Evolutionary conservation across 1,284 basidiomycete species (phyloP), one percentile per base, ranked within the genome.

Genomic region (Vanrija sp.): DNA sequence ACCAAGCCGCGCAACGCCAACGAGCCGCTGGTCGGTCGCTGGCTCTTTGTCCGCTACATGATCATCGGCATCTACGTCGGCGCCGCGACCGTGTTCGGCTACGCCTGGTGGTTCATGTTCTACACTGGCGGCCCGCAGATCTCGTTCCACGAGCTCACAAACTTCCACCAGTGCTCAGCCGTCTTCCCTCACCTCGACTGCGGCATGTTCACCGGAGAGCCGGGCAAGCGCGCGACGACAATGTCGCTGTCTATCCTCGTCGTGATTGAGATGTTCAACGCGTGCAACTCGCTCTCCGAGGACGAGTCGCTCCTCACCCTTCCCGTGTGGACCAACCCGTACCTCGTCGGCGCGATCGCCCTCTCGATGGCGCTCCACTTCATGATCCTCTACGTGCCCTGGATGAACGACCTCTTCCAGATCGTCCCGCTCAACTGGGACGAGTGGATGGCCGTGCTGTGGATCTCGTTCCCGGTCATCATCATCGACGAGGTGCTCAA

Each of bases 71-170:
- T 83, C 43, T 98, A 98, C 69, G 95, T 98, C 52, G 95, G 96
- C 40, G 85, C 85, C 49, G 94, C 93, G 1, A 98, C 96, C 9
- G 94, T 98, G 43, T 91, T 88, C 63, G 95, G 94, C 45, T 97
- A 97, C 72, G 93, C 91, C 0, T 98, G 95, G 95, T 98, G 95
- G 95, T 98, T 98, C 80, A 81, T 96, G 68, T 88, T 85, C 75
- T 97, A 97, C 76, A 69, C 82, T 23, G 86, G 83, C 46, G 95
- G 95, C 0, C 95, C 95, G 1, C 90, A 94, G 72, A 97, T 98
- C 71, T 82, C 88, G 15, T 97, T 91, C 81, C 80, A 91, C 70
- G 91, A 98, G 78, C 80, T 98, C 65, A 94, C 91, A 5, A 85
- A 97, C 77, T 97, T 96, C 84, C 93, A 96, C 75, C 83, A 91